Conservation (phyloP, 352 stramenopile species). For the Lagenidium sp. region DNA sequence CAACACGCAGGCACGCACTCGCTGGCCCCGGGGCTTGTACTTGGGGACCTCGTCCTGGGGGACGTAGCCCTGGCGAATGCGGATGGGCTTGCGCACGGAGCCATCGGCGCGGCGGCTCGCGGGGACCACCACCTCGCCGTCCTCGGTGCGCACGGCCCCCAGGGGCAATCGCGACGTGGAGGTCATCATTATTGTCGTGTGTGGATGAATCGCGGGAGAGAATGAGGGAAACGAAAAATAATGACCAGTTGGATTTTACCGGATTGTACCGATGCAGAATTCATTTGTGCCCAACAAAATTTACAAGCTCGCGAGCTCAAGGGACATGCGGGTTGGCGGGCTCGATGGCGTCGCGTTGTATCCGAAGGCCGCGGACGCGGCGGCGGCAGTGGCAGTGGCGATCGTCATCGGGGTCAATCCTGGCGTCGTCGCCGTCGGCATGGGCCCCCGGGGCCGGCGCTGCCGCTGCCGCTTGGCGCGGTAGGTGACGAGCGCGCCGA, state of each 20-base stretch:
- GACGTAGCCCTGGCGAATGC: constrained; percentile 73
- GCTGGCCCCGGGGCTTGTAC: constrained; percentile 68
- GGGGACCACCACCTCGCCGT: constrained; percentile 61
- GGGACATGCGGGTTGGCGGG: no score
- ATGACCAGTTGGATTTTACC: no score
- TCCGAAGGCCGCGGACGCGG: no score
- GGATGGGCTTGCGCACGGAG: constrained; percentile 67
- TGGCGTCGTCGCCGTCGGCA: background rate
- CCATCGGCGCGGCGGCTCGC: constrained; percentile 55
- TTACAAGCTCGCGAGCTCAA: no score
- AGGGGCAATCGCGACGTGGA: constrained; percentile 25
- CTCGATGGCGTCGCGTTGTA: no score
- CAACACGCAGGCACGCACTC: no score
- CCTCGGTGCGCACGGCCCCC: constrained; percentile 44
- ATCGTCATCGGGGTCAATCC: background rate
- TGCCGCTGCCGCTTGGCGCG: constrained; percentile 12
- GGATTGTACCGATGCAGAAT: no score
- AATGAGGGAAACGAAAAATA: no score
- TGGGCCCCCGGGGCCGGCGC: constrained; percentile 1
- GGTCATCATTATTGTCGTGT: constrained; percentile 1
- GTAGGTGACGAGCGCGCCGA: constrained; percentile 18
- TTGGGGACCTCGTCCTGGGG: constrained; percentile 74
- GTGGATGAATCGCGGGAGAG: no score
- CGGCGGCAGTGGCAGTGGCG: background rate
- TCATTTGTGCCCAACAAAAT: no score